Percentiles rank a stretch among this genome's conserved stretches.
Evolutionary conservation across 495 filamentous ascomycete species (phyloP).

Genomic region (Talaromyces ruber): DNA sequence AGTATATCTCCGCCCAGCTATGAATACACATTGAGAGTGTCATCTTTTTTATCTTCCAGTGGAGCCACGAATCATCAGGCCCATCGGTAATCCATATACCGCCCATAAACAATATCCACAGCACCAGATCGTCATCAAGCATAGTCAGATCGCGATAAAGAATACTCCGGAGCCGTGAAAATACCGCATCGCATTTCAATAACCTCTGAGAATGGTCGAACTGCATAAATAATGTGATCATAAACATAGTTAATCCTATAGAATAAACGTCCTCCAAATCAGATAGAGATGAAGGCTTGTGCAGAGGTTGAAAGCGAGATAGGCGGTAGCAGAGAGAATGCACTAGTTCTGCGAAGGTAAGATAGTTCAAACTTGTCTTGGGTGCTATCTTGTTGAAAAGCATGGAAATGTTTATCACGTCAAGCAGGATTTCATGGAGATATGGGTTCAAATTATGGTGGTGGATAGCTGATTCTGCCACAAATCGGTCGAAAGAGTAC

Average conservation of each 20-base stretch:
- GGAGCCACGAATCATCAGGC: conserved; percentile 4
- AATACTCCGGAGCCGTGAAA: conserved; percentile 8
- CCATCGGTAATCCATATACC: conserved; percentile 13
- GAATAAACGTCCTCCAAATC: conserved; percentile 10
- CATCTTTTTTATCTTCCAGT: conserved; percentile 7
- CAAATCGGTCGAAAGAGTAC: neutral
- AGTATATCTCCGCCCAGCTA: conserved; percentile 10
- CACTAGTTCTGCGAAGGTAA: conserved; percentile 12
- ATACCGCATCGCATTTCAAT: conserved; percentile 8
- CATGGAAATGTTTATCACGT: conserved; percentile 8
- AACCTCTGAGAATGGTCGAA: conserved; percentile 7
- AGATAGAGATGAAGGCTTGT: neutral
- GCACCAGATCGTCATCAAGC: conserved; percentile 5
- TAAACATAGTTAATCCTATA: conserved; percentile 15
- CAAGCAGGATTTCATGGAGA: conserved; percentile 10
- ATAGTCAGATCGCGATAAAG: conserved; percentile 2
- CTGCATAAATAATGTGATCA: conserved; percentile 16
- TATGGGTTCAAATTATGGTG: conserved; percentile 7
- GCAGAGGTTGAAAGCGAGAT: conserved; percentile 11
- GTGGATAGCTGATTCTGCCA: neutral
- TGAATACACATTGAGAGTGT: conserved; percentile 5
- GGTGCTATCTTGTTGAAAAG: conserved; percentile 9
- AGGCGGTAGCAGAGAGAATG: conserved; percentile 16
- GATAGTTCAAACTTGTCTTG: conserved; percentile 5
- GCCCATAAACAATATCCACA: conserved; percentile 15